Evolutionary conservation across 108 stramenopile genomes (phyloP).

Genomic region (Cyclotella atomus): DNA sequence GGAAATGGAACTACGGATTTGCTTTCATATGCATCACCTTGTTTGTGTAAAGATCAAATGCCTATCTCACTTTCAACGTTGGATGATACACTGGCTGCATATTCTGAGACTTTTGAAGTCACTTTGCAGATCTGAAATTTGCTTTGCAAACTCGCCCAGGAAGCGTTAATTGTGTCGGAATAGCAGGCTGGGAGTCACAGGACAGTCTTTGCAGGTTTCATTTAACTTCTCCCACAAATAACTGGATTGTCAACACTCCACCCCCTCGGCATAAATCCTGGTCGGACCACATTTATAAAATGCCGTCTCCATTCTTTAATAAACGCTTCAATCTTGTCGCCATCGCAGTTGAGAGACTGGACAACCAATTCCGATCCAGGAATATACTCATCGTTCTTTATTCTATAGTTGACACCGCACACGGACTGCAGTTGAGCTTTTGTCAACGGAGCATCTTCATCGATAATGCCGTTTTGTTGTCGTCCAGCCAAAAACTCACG

Average conservation of each 20-base stretch:
- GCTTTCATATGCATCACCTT: slow-evolving; percentile 2
- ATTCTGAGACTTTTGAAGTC: too few species aligned
- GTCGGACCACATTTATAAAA: slow-evolving; percentile 62
- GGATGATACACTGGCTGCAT: too few species aligned
- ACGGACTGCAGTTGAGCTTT: slow-evolving; percentile 53
- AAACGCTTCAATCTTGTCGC: slow-evolving; percentile 56
- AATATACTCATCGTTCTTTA: slow-evolving; percentile 69
- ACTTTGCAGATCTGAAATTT: too few species aligned
- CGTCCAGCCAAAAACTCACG: slow-evolving; percentile 35
- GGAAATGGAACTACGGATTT: not conserved
- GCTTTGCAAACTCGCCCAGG: too few species aligned
- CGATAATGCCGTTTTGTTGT: too few species aligned
- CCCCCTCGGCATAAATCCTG: slow-evolving; percentile 68
- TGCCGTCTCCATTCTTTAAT: slow-evolving; percentile 73
- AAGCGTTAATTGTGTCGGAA: too few species aligned
- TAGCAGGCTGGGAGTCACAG: too few species aligned
- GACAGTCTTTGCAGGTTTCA: too few species aligned
- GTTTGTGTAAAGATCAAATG: not conserved
- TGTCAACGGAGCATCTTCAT: slow-evolving; percentile 21
- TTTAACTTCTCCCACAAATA: slow-evolving; percentile 33
- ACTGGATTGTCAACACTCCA: slow-evolving; percentile 82
- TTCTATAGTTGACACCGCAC: slow-evolving; percentile 51
- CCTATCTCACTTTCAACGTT: not conserved
- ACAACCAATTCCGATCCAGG: slow-evolving; percentile 65
- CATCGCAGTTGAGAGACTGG: slow-evolving; percentile 28